A percentile compares a stretch with the other conserved stretches of the same genome.
phyloP scores from a whole-genome alignment of 2,329 filamentous ascomycete species.

The Incumbomyces lentus region DNA sequence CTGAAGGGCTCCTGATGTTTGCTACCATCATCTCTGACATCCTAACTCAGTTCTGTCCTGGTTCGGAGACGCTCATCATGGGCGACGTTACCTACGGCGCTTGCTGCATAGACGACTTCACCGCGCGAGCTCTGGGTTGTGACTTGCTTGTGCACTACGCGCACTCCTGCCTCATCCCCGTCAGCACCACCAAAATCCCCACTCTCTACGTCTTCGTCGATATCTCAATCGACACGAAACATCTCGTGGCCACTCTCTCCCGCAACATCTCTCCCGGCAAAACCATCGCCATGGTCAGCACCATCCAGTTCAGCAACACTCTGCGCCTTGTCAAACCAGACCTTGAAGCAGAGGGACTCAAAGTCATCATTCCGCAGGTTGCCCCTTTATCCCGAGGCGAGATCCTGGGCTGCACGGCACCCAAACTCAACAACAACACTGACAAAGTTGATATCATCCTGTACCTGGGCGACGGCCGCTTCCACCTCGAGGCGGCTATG shows the following conservation, averaged over 20 bases:
- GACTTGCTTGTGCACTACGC: slow-evolving; percentile 94
- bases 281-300: slow-evolving; percentile 85
- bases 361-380: slow-evolving; percentile 81
- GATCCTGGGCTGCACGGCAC: slow-evolving; percentile 94
- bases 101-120: slow-evolving; percentile 98
- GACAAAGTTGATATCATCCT: slow-evolving; percentile 63
- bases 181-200: slow-evolving; percentile 93
- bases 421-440: slow-evolving; percentile 47
- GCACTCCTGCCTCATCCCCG: slow-evolving; percentile 90
- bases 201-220: slow-evolving; percentile 97
- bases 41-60: slow-evolving; percentile 83
- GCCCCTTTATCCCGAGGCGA: slow-evolving; percentile 87
- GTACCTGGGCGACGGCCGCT: slow-evolving; percentile 84
- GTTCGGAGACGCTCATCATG: slow-evolving; percentile 92
- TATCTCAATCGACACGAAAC: slow-evolving; percentile 85
- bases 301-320: slow-evolving; percentile 97
- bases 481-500: slow-evolving; percentile 97
- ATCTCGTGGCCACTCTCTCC: slow-evolving; percentile 76
- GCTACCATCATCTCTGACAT: slow-evolving; percentile 98
- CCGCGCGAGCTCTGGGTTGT: slow-evolving; percentile 83
- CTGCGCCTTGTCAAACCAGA: slow-evolving; percentile 73
- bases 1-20: slow-evolving; percentile 87
- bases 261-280: slow-evolving; percentile 79
- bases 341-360: slow-evolving; percentile 75
- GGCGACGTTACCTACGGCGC: slow-evolving; percentile 97